phyloP scores from a whole-genome alignment of 116 monocot genomes.

The Papilionanthe hybrid region DNA sequence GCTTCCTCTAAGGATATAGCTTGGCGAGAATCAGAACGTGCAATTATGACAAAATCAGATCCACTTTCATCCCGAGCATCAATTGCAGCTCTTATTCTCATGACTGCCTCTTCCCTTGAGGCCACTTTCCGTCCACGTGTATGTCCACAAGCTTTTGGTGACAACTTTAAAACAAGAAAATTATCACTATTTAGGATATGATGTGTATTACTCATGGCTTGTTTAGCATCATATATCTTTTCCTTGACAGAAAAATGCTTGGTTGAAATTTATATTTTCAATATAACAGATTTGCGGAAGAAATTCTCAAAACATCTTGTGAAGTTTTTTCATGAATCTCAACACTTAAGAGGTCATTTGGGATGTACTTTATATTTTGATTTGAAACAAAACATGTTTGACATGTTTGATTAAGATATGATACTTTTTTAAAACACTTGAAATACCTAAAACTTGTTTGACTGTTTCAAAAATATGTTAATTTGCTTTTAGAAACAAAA shows the following conservation, averaged over 20 bases:
- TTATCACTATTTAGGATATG: not conserved
- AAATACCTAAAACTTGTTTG: no score
- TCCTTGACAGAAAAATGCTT: not conserved
- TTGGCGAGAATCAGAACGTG: constrained; percentile 85
- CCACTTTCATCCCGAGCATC: constrained; percentile 91
- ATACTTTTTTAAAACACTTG: no score
- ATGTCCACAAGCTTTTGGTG: constrained; percentile 99
- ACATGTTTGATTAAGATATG: no score
- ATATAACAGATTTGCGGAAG: no score
- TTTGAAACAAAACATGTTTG: no score
- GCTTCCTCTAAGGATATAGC: constrained; percentile 83
- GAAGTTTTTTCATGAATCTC: no score
- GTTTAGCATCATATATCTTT: not conserved
- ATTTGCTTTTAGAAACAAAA: no score
- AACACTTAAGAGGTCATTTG: no score
- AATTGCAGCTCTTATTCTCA: constrained; percentile 78
- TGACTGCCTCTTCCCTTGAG: constrained; percentile 76
- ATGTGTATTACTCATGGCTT: not conserved
- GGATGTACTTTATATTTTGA: no score
- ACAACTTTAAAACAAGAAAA: constrained; percentile 32
- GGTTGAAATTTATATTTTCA: no score
- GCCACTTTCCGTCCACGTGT: constrained; percentile 88
- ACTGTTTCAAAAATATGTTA: no score
- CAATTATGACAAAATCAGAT: constrained; percentile 88
- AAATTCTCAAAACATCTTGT: no score